Conservation (phyloP, 176 grass and related monocot species). For the Secale cereale region DNA sequence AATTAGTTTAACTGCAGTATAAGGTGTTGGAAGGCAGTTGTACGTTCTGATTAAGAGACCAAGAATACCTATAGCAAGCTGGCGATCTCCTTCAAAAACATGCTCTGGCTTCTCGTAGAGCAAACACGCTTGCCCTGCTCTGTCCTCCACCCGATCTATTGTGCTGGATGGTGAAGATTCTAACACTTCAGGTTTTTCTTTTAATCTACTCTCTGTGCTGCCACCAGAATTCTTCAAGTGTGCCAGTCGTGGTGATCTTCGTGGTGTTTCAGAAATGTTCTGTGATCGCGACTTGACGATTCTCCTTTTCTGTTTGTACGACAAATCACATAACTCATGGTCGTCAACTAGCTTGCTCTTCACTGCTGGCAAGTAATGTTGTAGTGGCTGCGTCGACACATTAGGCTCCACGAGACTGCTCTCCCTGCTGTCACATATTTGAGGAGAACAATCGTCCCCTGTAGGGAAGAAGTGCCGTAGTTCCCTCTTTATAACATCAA, state of each 20-base stretch:
- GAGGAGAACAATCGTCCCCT: conserved; percentile 11
- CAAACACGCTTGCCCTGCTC: not conserved
- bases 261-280: conserved; percentile 21
- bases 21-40: not conserved
- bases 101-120: not conserved
- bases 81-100: not conserved
- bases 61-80: conserved; percentile 27
- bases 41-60: conserved; percentile 1
- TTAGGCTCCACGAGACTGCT: not conserved
- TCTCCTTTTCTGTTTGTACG: conserved; percentile 3
- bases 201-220: not conserved
- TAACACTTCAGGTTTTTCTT: conserved; percentile 14
- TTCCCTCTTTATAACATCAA: conserved; percentile 42
- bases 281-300: conserved; percentile 12
- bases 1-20: conserved; percentile 1
- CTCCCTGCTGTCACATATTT: conserved; percentile 13
- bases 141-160: conserved; percentile 15
- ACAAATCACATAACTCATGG: conserved; percentile 21
- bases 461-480: conserved; percentile 35
- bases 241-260: conserved; percentile 41
- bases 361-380: conserved; percentile 9
- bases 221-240: not conserved
- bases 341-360: conserved; percentile 24
- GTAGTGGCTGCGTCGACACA: conserved; percentile 16
- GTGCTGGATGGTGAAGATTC: not conserved